Base-by-base conservation (phyloP, 352 stramenopile species). In the Pythium scleroteichum region DNA sequence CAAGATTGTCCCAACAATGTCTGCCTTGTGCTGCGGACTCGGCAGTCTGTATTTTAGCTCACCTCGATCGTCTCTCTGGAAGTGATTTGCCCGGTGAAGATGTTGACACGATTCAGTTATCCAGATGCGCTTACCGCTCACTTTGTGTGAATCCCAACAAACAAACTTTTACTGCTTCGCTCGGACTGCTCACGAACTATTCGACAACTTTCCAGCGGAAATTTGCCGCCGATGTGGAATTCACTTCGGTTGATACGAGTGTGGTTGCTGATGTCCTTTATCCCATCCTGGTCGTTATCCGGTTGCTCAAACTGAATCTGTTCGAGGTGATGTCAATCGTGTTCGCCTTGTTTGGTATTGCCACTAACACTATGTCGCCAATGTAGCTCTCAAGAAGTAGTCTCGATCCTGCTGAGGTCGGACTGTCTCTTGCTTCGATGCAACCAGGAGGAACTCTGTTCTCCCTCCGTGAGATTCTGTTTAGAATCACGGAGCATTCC, bases 271-370 rank as follows among this genome's bases (percentile, higher is more conserved):
- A 87, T 22, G 55, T 87, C 1, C 45, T 94, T 23, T 96, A 94
- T 38, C 84, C 87, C 6, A 69, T 92, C 12, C 60, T 94, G 9
- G 79, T 94, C 20, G 78, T 78, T 16, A 69, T 93, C 44, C 78
- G 81, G 19, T 47, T 96, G 9, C 61, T 96, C 13, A 96, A 96
- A 52, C 60, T 94, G 4, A 96, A 96, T 68, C 90, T 96, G 44
- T 96, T 93, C 27, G 87, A 96, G 81, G 85, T 94, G 71, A 10
- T 53, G 73, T 45, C 14, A 7, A 24, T 35, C 29, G 29, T 10
- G 10, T 5, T 35, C 5, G 29, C 29, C 29, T 5, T 10, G 5
- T 35, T 35, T 35, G 29, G 10, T 10, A 35, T 35, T n/a, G 29
- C 5, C 29, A 10, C 29, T 35, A 10, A 35, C 10, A 35, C 5